Evolutionary conservation across 2,329 filamentous ascomycete genomes (phyloP).

Genomic region (Epichloe glyceriae): DNA sequence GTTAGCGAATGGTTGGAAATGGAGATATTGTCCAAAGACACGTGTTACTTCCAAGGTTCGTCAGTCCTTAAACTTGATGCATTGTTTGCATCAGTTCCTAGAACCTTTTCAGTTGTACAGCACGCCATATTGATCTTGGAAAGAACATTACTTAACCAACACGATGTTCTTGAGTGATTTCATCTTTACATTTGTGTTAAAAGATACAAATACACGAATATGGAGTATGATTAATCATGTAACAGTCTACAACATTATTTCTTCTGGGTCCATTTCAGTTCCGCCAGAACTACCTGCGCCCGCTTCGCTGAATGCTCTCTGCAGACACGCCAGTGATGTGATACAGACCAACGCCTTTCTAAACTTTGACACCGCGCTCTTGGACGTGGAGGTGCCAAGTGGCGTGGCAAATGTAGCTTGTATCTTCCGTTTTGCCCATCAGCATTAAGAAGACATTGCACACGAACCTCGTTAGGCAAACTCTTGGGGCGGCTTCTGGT

Average conservation of each 20-base stretch:
- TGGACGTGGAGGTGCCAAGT: neutral
- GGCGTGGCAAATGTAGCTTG: neutral
- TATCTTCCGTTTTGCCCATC: neutral
- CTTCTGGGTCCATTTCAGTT: neutral
- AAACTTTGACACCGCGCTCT: neutral
- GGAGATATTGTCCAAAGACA: neutral
- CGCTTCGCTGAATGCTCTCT: neutral
- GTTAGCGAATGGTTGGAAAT: neutral
- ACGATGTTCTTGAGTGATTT: neutral
- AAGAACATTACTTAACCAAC: neutral
- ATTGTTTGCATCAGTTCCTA: neutral
- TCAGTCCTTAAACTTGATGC: neutral
- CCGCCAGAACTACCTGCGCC: too few species aligned
- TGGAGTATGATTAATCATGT: neutral
- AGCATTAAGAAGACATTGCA: neutral
- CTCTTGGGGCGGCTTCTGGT: neutral
- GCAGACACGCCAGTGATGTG: neutral
- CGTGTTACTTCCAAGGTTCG: too few species aligned
- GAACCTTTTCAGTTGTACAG: neutral
- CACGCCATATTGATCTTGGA: neutral
- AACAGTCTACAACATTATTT: neutral
- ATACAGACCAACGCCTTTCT: neutral
- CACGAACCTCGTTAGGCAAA: neutral
- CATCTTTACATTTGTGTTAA: neutral
- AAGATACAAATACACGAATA: neutral